Conservation (phyloP, 805 yeast species). For the Barnettozyma botsteinii region DNA sequence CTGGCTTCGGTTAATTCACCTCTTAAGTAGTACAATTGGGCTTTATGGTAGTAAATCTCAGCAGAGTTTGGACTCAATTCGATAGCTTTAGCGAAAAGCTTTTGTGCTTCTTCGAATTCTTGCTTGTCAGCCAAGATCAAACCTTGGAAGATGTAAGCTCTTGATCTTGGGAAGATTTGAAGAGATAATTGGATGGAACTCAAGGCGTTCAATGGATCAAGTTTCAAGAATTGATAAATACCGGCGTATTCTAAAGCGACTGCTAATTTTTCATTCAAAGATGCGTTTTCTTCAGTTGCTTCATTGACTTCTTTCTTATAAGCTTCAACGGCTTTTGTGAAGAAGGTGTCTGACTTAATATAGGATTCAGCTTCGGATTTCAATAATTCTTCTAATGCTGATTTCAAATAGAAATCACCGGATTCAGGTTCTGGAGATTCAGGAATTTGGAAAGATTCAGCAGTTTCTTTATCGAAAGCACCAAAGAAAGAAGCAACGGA, state of each 20-base stretch:
- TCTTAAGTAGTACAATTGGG: constrained; percentile 82
- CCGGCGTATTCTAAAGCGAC: constrained; percentile 81
- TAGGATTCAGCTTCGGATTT: constrained; percentile 36
- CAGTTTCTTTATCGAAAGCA: constrained; percentile 61
- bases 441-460: constrained; percentile 41
- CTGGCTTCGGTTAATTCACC: constrained; percentile 70
- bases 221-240: constrained; percentile 76
- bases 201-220: constrained; percentile 61
- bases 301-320: constrained; percentile 28
- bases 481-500: constrained; percentile 82
- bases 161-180: constrained; percentile 64
- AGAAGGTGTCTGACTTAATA: constrained; percentile 32
- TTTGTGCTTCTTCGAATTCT: constrained; percentile 60
- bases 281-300: constrained; percentile 20
- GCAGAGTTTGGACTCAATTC: constrained; percentile 63
- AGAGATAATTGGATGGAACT: constrained; percentile 61
- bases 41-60: constrained; percentile 89
- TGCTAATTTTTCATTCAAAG: constrained; percentile 40
- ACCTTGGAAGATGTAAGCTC: constrained; percentile 78
- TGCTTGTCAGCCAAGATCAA: constrained; percentile 78
- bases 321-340: constrained; percentile 53
- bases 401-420: constrained; percentile 58
- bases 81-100: constrained; percentile 68
- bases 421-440: constrained; percentile 34
- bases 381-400: constrained; percentile 55